Conservation (phyloP, 768 basidiomycete species). For the Auricularia cornea region DNA sequence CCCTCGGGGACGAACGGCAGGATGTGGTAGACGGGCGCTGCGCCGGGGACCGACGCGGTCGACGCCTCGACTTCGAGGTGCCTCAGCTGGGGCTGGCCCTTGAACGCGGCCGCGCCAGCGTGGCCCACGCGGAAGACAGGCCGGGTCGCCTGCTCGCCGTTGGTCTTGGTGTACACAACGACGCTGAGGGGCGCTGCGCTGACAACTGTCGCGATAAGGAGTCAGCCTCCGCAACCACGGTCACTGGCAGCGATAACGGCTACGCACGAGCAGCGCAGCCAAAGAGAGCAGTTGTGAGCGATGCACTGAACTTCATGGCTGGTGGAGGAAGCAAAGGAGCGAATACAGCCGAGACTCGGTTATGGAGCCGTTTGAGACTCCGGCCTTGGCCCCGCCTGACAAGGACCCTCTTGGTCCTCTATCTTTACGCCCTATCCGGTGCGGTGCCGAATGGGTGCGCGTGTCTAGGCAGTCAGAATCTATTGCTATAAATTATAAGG, state of each 20-base stretch:
- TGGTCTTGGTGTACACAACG: neutral
- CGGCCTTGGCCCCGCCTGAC: too few species aligned
- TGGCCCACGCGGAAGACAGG: neutral
- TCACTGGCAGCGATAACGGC: neutral
- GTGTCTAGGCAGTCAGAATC: too few species aligned
- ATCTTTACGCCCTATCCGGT: too few species aligned
- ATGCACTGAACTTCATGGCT: neutral
- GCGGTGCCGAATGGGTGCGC: too few species aligned
- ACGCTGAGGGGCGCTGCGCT: neutral
- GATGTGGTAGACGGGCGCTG: neutral
- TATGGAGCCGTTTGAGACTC: neutral
- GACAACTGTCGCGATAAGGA: neutral
- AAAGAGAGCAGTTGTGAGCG: neutral
- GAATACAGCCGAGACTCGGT: neutral
- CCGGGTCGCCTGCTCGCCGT: neutral
- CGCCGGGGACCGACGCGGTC: too few species aligned
- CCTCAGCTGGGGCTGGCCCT: neutral
- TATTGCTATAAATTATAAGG: too few species aligned
- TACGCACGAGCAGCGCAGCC: neutral
- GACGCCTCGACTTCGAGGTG: neutral
- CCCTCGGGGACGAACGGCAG: neutral
- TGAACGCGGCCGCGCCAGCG: neutral
- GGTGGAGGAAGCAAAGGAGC: neutral
- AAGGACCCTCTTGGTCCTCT: too few species aligned
- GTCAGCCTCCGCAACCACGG: neutral